Base-by-base conservation (phyloP, 148 eudicot genomes). In the Vaccinium macrocarpon region DNA sequence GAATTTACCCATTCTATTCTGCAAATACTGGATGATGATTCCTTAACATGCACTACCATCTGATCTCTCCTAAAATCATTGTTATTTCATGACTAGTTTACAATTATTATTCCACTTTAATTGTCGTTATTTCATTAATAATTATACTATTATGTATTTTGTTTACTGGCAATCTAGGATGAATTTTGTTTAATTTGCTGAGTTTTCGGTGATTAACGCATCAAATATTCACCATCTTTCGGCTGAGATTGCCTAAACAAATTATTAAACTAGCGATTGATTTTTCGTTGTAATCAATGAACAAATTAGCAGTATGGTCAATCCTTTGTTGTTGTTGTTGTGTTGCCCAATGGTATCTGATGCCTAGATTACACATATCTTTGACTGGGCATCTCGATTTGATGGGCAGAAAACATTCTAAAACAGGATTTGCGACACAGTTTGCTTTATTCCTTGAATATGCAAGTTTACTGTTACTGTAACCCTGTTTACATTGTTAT, bases 1-100 rank as follows among this genome's bases (percentile, higher is more conserved):
- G 61, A 27, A 46, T 59, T n/a, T 42, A 85, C 56, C 87, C 87
- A 85, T 48, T 81, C 8, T 62, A 50, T 27, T 81, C 84, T 85
- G 84, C 2, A 76, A 5, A 27, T 6, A 57, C 49, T 55, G 53
- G 25, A 75, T 81, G 81, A 81, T 81, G 84, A 81, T 76, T 38
- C 38, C 49, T 15, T 29, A 68, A 64, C 87, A 85, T 85, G 87
- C 87, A 85, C 87, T 85, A 85, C 87, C 84, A 85, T 85, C 87
- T 85, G 87, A 81, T 75, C 87, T 77, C 74, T 75, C 80, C 16
- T 35, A 14, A 25, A 12, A 0, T 5, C 10, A 4, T 51, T 19
- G 0, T 5, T 21, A 1, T 51, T 19, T 66, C 38, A 35, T 35
- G 2, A 35, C 38, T 23, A 14, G 6, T 71, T 80, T 38, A 19